These are phyloP conservation scores for Sonneratia alba DNA, from an alignment of 345 rosid species.

Conservation along the genomic window DNA sequence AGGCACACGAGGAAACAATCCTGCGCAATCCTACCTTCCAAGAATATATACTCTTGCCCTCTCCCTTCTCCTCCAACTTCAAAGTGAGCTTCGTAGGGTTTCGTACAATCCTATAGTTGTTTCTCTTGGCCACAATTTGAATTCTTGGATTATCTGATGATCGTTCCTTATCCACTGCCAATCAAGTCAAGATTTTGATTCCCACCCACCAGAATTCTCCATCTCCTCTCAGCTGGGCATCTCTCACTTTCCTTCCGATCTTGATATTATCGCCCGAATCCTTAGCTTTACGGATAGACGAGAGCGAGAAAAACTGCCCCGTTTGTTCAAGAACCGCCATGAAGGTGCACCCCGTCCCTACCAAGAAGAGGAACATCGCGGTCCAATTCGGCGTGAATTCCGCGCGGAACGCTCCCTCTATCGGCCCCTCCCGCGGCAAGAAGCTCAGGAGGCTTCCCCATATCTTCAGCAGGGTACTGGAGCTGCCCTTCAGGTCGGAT, in stretches of 20 bases:
- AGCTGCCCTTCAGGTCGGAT: constrained; percentile 84
- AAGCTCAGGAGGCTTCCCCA: constrained; percentile 90
- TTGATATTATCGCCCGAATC: constrained; percentile 21
- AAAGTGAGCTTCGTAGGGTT: constrained; percentile 1
- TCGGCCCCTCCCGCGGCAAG: constrained; percentile 40
- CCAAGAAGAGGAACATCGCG: constrained; percentile 47
- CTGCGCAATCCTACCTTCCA: background rate
- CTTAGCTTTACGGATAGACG: constrained; percentile 5
- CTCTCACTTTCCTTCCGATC: constrained; percentile 12
- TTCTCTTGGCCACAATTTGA: constrained; percentile 14
- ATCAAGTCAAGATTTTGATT: constrained; percentile 30
- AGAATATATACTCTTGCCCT: background rate
- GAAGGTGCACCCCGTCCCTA: constrained; percentile 83
- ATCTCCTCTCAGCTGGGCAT: constrained; percentile 17
- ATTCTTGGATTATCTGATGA: constrained; percentile 15
- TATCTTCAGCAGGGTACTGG: constrained; percentile 77
- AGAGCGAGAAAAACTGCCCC: constrained; percentile 15
- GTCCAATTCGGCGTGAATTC: constrained; percentile 31
- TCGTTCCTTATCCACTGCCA: constrained; percentile 15
- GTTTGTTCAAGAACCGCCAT: constrained; percentile 19
- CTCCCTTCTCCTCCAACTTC: too few relatives aligned
- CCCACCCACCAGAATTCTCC: constrained; percentile 13
- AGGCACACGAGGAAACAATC: background rate
- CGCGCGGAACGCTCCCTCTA: constrained; percentile 8
- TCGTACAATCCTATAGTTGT: background rate